Conservation (phyloP, 1,139 yeast species). For the Scheffersomyces cryptocercus region DNA sequence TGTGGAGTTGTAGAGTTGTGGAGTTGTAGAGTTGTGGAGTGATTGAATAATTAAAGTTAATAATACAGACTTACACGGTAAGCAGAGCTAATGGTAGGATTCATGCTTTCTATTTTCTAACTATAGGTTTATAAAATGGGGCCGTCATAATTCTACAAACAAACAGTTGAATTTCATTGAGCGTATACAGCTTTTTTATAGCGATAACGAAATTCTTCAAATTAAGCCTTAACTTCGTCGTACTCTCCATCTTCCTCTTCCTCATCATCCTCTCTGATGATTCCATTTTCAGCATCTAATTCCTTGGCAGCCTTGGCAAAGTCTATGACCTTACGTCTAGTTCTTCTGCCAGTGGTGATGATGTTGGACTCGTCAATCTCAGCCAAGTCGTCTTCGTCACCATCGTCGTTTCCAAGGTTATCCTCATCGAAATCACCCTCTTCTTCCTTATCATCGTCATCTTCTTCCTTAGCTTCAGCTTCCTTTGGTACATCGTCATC, state of each 20-base stretch:
- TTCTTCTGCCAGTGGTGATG: conserved; percentile 82
- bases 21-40: no score
- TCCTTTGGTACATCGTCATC: conserved; percentile 35
- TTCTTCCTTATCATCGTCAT: conserved; percentile 52
- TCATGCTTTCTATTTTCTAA: no score
- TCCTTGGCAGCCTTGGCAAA: conserved; percentile 82
- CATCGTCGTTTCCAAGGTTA: conserved; percentile 42
- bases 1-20: no score
- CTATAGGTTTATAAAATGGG: no score
- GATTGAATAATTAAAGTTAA: no score
- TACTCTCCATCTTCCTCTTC: conserved; percentile 49
- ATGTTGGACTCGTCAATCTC: conserved; percentile 87
- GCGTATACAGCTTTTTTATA: no score
- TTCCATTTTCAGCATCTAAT: conserved; percentile 53
- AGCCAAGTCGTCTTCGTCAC: conserved; percentile 76
- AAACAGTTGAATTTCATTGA: no score
- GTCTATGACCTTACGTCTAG: conserved; percentile 87
- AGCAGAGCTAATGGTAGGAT: no score
- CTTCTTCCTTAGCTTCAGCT: conserved; percentile 32
- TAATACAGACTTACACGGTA: no score
- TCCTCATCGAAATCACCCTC: conserved; percentile 37
- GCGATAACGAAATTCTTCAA: no score
- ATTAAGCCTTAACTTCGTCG: conserved; percentile 29
- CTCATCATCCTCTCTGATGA: conserved; percentile 26
- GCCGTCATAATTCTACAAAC: no score